Conservation (phyloP, 2,329 filamentous ascomycete genomes). For the Pseudophaeomoniella oleicola region DNA sequence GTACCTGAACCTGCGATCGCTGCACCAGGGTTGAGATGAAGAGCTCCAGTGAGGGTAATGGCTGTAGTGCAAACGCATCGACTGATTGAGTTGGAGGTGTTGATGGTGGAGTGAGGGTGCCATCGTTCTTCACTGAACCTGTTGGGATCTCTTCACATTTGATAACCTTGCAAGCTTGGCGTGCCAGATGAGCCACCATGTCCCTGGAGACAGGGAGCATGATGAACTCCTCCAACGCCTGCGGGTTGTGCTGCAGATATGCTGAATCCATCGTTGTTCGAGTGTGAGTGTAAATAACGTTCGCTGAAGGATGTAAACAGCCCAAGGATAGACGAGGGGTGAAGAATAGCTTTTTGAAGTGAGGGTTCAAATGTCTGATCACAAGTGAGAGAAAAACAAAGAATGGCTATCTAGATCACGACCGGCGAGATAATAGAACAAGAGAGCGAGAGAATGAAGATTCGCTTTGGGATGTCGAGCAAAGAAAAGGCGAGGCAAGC, state of each 20-base stretch:
- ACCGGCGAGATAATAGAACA: background rate
- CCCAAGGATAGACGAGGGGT: no score
- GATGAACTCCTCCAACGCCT: constrained; percentile 32
- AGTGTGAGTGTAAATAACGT: background rate
- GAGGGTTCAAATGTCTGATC: no score
- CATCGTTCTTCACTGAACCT: constrained; percentile 32
- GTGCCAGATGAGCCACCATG: constrained; percentile 32
- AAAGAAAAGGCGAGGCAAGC: background rate
- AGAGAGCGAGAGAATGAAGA: background rate
- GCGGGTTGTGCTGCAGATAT: constrained; percentile 19
- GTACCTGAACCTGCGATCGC: constrained; percentile 90
- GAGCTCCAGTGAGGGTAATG: constrained; percentile 65
- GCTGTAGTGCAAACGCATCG: constrained; percentile 16
- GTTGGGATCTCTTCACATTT: constrained; percentile 32
- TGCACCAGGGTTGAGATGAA: constrained; percentile 89
- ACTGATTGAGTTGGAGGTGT: constrained; percentile 38
- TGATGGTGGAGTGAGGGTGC: constrained; percentile 44
- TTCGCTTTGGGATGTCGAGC: no score
- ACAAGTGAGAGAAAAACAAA: no score
- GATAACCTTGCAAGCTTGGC: constrained; percentile 32
- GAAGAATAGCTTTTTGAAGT: no score
- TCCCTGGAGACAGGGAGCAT: constrained; percentile 30
- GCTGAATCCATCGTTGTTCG: constrained; percentile 8
- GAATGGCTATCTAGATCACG: background rate
- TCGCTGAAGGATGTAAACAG: no score